phyloP scores from a whole-genome alignment of 2,329 filamentous ascomycete species.

The Fusarium sororula region DNA sequence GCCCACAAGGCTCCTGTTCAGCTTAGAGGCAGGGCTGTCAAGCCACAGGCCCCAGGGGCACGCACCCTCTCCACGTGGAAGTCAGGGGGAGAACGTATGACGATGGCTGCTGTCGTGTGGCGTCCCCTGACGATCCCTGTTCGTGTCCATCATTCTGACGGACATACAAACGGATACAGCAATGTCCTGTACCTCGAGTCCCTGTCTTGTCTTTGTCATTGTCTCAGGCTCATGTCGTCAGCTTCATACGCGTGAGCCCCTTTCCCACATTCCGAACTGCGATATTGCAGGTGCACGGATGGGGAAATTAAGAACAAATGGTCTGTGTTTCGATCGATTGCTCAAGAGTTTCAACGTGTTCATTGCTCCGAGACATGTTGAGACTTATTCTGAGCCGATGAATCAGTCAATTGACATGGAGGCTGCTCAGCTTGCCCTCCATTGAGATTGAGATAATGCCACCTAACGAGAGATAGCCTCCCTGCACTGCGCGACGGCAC shows the following conservation, averaged over 20 bases:
- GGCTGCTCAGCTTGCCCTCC: neutral
- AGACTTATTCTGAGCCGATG: neutral
- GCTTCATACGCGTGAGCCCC: constrained; percentile 25
- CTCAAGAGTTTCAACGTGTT: constrained; percentile 11
- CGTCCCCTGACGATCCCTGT: constrained; percentile 37
- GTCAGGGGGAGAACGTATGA: constrained; percentile 22
- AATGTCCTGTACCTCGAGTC: neutral
- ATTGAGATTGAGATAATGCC: neutral
- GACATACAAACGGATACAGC: constrained; percentile 13
- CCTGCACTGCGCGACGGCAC: constrained; percentile 12
- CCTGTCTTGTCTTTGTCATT: neutral
- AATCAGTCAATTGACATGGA: neutral
- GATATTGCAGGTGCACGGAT: constrained; percentile 31
- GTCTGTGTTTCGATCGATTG: constrained; percentile 7
- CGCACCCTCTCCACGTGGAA: constrained; percentile 28
- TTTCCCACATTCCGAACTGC: constrained; percentile 25
- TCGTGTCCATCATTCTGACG: constrained; percentile 26
- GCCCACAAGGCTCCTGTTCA: neutral
- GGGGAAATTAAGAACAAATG: constrained; percentile 23
- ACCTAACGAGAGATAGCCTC: constrained; percentile 1
- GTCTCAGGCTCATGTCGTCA: constrained; percentile 24
- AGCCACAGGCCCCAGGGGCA: constrained; percentile 30
- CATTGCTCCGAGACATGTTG: constrained; percentile 22
- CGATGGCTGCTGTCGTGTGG: constrained; percentile 20
- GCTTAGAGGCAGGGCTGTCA: constrained; percentile 17